These are phyloP conservation scores for Odontarrhena argentea DNA, from an alignment of 345 rosid species.

Conservation along the genomic window DNA sequence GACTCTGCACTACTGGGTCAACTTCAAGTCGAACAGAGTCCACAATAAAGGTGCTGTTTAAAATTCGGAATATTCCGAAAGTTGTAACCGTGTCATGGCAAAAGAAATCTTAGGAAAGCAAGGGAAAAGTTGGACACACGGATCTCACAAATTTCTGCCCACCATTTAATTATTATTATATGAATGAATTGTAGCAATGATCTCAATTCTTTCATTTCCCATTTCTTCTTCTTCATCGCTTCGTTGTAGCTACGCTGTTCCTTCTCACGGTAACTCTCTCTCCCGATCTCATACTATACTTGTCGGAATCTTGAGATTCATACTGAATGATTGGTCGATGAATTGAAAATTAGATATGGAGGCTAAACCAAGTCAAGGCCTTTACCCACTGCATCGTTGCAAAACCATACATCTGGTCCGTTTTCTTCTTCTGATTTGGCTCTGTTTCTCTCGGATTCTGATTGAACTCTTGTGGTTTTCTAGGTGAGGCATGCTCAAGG, in stretches of 20 bases:
- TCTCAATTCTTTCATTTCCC: slow-evolving; percentile 17
- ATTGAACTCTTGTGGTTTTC: neutral
- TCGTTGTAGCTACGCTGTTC: slow-evolving; percentile 17
- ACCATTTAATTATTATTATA: neutral
- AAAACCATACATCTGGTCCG: slow-evolving; percentile 81
- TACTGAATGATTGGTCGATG: slow-evolving; percentile 8
- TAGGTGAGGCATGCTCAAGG: slow-evolving; percentile 97
- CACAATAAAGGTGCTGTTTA: neutral
- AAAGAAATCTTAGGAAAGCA: slow-evolving; percentile 9
- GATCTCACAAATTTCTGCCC: slow-evolving; percentile 7
- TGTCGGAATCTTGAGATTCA: slow-evolving; percentile 8
- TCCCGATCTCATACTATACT: neutral
- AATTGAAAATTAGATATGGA: slow-evolving; percentile 50
- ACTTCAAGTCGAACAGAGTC: neutral
- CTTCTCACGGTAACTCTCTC: slow-evolving; percentile 14
- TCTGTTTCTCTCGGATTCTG: slow-evolving; percentile 9
- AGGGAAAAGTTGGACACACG: slow-evolving; percentile 13
- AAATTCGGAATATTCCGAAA: slow-evolving; percentile 25
- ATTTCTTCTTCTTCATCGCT: slow-evolving; percentile 12
- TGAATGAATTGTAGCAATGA: slow-evolving; percentile 7
- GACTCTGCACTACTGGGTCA: no score
- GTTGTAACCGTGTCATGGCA: neutral
- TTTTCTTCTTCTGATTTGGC: slow-evolving; percentile 1
- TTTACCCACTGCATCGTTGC: slow-evolving; percentile 72
- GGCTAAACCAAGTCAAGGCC: slow-evolving; percentile 36